Conservation (phyloP, 805 yeast genomes). For the Saccharomyces eubayanus region DNA sequence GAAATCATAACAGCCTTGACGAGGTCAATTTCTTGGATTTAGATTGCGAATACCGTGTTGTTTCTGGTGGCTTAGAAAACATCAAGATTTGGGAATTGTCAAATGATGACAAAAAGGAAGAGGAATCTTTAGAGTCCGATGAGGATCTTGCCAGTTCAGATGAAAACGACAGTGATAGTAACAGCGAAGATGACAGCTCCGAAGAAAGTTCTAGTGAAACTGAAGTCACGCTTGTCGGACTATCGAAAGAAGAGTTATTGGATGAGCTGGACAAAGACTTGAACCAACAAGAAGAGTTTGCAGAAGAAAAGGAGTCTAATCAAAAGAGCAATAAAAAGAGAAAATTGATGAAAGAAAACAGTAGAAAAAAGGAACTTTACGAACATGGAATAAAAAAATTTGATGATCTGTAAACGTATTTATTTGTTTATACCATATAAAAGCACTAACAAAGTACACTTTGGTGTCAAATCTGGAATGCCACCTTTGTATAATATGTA, state of each 20-base stretch:
- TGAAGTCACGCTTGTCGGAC: slow-evolving; percentile 16
- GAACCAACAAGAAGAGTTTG: slow-evolving; percentile 8
- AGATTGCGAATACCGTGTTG: slow-evolving; percentile 71
- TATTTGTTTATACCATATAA: background rate
- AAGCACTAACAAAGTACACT: background rate
- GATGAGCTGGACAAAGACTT: slow-evolving; percentile 28
- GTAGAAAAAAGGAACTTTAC: slow-evolving; percentile 29
- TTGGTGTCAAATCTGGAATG: too few relatives aligned
- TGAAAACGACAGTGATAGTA: slow-evolving; percentile 4
- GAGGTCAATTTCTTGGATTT: slow-evolving; percentile 72
- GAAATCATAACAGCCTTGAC: slow-evolving; percentile 61
- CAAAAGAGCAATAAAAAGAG: slow-evolving; percentile 2
- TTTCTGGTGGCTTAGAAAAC: slow-evolving; percentile 76
- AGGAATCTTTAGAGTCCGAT: slow-evolving; percentile 9
- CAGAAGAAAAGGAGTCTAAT: slow-evolving; percentile 2
- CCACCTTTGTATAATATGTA: too few relatives aligned
- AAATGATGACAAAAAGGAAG: slow-evolving; percentile 28
- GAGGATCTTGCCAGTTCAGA: slow-evolving; percentile 7
- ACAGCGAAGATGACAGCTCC: slow-evolving; percentile 8
- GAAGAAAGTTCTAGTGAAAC: slow-evolving; percentile 17
- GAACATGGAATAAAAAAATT: slow-evolving; percentile 56
- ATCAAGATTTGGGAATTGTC: slow-evolving; percentile 64
- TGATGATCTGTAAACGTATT: slow-evolving; percentile 41
- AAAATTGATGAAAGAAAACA: slow-evolving; percentile 15
- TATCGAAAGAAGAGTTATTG: slow-evolving; percentile 26